Conservation (phyloP, 495 filamentous ascomycete genomes). For the Aspergillus heteromorphus region DNA sequence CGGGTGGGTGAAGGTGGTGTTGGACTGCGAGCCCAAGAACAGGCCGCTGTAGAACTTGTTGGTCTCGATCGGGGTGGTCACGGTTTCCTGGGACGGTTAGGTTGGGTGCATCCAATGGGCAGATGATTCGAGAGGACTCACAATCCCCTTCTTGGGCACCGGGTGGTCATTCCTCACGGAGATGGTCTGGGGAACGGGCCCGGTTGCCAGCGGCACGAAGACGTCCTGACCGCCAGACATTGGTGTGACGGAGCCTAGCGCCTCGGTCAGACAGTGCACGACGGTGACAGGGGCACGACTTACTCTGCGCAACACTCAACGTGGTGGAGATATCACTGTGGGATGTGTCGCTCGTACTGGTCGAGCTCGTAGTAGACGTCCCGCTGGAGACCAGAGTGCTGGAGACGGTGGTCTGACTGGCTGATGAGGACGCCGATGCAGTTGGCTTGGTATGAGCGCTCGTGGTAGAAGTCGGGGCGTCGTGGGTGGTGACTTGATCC, state of each 20-base stretch:
- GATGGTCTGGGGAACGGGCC: conserved; percentile 51
- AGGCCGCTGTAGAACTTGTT: conserved; percentile 95
- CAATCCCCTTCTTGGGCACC: conserved; percentile 42
- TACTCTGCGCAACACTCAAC: background rate
- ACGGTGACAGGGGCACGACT: background rate
- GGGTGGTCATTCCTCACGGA: conserved; percentile 46
- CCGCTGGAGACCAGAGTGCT: background rate
- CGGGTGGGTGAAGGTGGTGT: conserved; percentile 74
- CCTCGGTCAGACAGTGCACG: background rate
- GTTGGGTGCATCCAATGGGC: too few relatives aligned
- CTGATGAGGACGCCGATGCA: too few relatives aligned
- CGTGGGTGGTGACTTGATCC: too few relatives aligned
- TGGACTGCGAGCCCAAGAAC: conserved; percentile 69
- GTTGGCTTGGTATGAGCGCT: too few relatives aligned
- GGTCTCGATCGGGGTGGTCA: conserved; percentile 57
- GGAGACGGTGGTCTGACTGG: background rate
- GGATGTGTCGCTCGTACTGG: background rate
- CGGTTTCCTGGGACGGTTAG: conserved; percentile 22
- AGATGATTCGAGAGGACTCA: conserved; percentile 26
- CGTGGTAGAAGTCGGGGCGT: too few relatives aligned
- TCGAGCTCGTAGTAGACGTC: background rate
- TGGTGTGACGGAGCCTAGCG: conserved; percentile 3
- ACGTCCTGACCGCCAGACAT: conserved; percentile 39
- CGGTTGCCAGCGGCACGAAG: conserved; percentile 57
- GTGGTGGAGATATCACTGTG: background rate